Evolutionary conservation across 352 stramenopile genomes (phyloP), one percentile per base, ranked within the genome.

Genomic region (Pythium brassicae): DNA sequence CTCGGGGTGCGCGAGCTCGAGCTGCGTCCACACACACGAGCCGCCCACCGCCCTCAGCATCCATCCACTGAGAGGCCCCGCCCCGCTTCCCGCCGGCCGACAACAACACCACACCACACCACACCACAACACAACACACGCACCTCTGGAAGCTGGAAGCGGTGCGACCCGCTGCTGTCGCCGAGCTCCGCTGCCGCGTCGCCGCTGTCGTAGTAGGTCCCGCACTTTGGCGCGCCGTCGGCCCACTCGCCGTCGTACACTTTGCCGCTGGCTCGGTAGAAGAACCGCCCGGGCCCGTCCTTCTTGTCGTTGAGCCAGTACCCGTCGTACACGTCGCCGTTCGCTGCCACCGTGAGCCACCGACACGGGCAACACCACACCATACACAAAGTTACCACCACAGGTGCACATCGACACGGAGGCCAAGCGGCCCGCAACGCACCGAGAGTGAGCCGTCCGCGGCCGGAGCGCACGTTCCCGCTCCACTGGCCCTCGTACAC

Each of bases 171-270:
- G 20, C 55, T 53, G 19, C 27, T 49, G 9, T 29, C 44, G 39
- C 62, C 62, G 14, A 50, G 43, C 19, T 45, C 40, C 22, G 55
- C 52, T 12, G 75, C 66, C 14, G 68, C 57, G 11, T 73, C 63
- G 19, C 66, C 53, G 27, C 27, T 63, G 56, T 86, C 71, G 51
- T 72, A 63, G 59, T 87, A 90, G 3, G 69, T 85, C 2, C 89
- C 89, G 55, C 86, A 96, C 43, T 88, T 77, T 0, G 89, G 81
- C 0, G 73, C 66, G 20, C 69, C 87, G 32, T 87, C 75, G 15
- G 87, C 79, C 90, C 90, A 97, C 62, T 96, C 85, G 34, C 86
- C 90, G 68, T 95, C 83, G 69, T 96, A 96, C 47, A 92, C 70
- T 52, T 93, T 93, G 49, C 76, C 66, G 9, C 83, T 95, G 3